A percentile compares a stretch with the other conserved stretches of the same genome.
Conservation (phyloP, 345 rosid species). For the Boechera stricta region DNA sequence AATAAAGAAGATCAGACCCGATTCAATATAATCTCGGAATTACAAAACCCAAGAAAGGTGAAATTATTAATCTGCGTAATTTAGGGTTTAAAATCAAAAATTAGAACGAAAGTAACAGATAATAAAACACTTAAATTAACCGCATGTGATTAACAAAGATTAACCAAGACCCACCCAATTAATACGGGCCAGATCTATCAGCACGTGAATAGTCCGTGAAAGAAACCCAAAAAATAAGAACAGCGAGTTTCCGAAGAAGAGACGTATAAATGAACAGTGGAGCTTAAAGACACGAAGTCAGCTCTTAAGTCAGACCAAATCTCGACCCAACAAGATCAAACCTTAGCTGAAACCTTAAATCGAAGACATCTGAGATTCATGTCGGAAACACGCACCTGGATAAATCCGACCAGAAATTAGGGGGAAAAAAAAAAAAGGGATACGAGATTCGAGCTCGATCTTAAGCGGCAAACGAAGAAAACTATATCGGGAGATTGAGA, state of each 20-base stretch:
- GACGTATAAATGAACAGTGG: slow-evolving; percentile 62
- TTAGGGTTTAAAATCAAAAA: slow-evolving; percentile 57
- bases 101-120: slow-evolving; percentile 50
- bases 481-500: slow-evolving; percentile 46
- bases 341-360: slow-evolving; percentile 37
- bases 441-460: slow-evolving; percentile 45
- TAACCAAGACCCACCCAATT: slow-evolving; percentile 46
- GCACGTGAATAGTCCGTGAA: slow-evolving; percentile 51
- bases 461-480: slow-evolving; percentile 55
- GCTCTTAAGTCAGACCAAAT: slow-evolving; percentile 43
- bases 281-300: slow-evolving; percentile 39
- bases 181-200: slow-evolving; percentile 49
- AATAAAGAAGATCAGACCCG: slow-evolving; percentile 28
- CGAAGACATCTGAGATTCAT: slow-evolving; percentile 30
- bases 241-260: slow-evolving; percentile 42
- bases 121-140: slow-evolving; percentile 37
- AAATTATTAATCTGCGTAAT: slow-evolving; percentile 31
- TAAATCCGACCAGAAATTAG: slow-evolving; percentile 33
- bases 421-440: neutral
- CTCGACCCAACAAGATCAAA: slow-evolving; percentile 24
- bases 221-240: slow-evolving; percentile 35
- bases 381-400: slow-evolving; percentile 39
- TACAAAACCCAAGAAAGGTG: slow-evolving; percentile 35
- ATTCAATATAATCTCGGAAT: slow-evolving; percentile 35
- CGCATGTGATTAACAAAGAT: slow-evolving; percentile 38